Evolutionary conservation across 2,329 filamentous ascomycete genomes (phyloP).

Genomic region (Epichloe brachyelytri): DNA sequence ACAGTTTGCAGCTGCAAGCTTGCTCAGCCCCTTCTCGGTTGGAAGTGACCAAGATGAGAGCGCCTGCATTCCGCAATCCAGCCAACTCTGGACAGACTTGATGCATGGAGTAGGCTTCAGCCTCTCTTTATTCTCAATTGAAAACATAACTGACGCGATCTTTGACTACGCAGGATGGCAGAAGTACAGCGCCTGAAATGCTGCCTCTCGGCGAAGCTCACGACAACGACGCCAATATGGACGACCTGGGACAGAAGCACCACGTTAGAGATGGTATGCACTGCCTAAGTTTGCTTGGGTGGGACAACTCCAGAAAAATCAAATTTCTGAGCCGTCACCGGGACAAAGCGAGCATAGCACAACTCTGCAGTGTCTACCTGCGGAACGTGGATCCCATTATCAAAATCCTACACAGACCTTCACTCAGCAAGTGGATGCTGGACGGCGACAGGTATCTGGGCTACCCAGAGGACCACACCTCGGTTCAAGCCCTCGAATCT

Average conservation of each 20-base stretch:
- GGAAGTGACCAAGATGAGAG: neutral
- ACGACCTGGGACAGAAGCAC: neutral
- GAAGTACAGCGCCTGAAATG: neutral
- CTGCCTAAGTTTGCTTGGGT: neutral
- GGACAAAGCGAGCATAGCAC: neutral
- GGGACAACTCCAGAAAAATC: neutral
- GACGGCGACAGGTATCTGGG: constrained; percentile 11
- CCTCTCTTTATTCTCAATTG: no score
- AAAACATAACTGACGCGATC: neutral
- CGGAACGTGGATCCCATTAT: constrained; percentile 8
- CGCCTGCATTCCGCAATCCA: neutral
- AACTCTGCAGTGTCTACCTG: constrained; percentile 6
- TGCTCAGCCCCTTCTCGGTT: neutral
- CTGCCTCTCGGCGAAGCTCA: neutral
- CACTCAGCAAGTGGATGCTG: constrained; percentile 9
- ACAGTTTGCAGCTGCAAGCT: neutral
- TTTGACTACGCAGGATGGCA: neutral
- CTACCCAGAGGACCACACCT: constrained; percentile 9
- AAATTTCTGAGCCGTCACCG: neutral
- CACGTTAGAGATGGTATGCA: neutral
- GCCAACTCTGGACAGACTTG: neutral
- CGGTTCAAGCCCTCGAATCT: constrained; percentile 7
- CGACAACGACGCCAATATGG: neutral
- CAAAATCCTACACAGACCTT: constrained; percentile 9
- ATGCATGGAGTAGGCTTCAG: neutral